These are phyloP conservation scores for Monascus purpureus DNA, from an alignment of 495 filamentous ascomycete genomes.

Conservation along the genomic window DNA sequence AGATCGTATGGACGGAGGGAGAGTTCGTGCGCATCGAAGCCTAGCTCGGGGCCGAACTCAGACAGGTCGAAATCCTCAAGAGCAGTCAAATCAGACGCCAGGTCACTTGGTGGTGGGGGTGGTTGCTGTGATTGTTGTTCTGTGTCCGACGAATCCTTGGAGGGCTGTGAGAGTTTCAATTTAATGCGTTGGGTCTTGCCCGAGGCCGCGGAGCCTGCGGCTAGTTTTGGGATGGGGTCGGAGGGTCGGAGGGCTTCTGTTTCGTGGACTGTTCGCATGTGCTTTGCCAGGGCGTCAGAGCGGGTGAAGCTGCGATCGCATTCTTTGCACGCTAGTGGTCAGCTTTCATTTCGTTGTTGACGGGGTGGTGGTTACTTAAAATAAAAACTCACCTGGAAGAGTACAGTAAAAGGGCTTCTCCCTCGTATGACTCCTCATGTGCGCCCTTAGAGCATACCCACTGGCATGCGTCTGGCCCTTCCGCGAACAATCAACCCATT, in stretches of 20 bases:
- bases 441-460: constrained; percentile 87
- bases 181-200: constrained; percentile 52
- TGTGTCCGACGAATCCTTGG: constrained; percentile 40
- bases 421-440: constrained; percentile 94
- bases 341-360: neutral
- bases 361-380: neutral
- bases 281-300: constrained; percentile 92
- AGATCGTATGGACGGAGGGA: constrained; percentile 53
- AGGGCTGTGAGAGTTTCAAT: constrained; percentile 43
- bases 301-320: constrained; percentile 96
- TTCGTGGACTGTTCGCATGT: constrained; percentile 98
- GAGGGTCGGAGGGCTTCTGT: constrained; percentile 80
- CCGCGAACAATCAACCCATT: constrained; percentile 78
- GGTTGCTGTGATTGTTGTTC: constrained; percentile 32
- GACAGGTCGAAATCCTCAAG: constrained; percentile 32
- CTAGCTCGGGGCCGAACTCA: constrained; percentile 21
- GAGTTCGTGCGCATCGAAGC: constrained; percentile 62
- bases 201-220: constrained; percentile 24
- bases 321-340: constrained; percentile 38
- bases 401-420: constrained; percentile 98
- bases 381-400: constrained; percentile 55
- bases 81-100: constrained; percentile 33
- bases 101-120: constrained; percentile 36
- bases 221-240: constrained; percentile 72
- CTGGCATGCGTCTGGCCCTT: constrained; percentile 87